Conservation (phyloP, 2,329 filamentous ascomycete species). For the Fusarium coffeatum region DNA sequence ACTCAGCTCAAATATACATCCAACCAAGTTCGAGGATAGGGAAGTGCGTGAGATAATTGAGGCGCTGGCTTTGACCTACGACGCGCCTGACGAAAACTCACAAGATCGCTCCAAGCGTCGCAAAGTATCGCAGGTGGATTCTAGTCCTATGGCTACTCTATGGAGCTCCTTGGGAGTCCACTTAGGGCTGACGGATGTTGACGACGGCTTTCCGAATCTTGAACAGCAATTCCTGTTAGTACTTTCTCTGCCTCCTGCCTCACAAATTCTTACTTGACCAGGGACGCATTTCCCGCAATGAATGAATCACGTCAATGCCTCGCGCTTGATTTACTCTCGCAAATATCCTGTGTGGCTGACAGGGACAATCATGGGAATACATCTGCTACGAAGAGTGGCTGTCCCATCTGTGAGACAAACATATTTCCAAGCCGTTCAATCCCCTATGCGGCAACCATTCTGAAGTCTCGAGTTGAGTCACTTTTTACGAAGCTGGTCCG, state of each 20-base stretch:
- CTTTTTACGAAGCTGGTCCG: conserved; percentile 62
- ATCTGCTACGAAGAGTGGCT: conserved; percentile 17
- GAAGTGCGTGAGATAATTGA: conserved; percentile 48
- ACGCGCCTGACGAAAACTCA: conserved; percentile 38
- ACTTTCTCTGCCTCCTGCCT: background rate
- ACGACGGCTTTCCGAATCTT: conserved; percentile 46
- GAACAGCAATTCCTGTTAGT: conserved; percentile 61
- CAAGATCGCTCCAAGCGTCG: conserved; percentile 46
- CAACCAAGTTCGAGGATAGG: conserved; percentile 47
- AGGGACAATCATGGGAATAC: conserved; percentile 1
- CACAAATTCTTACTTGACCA: conserved; percentile 43
- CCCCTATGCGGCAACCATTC: conserved; percentile 14
- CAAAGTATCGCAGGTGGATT: conserved; percentile 41
- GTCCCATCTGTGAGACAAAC: conserved; percentile 46
- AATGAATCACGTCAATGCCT: conserved; percentile 63
- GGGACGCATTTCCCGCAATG: conserved; percentile 58
- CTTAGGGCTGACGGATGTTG: conserved; percentile 44
- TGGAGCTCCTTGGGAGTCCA: conserved; percentile 44
- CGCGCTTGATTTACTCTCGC: conserved; percentile 66
- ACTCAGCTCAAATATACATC: conserved; percentile 43
- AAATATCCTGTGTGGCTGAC: conserved; percentile 53
- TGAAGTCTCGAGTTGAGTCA: conserved; percentile 55
- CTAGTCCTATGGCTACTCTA: conserved; percentile 39
- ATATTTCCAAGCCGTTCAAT: background rate
- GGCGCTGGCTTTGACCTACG: conserved; percentile 45